Evolutionary conservation across 2,329 filamentous ascomycete genomes (phyloP), one percentile per base, ranked within the genome.

Genomic region (Aspergillus fructus): DNA sequence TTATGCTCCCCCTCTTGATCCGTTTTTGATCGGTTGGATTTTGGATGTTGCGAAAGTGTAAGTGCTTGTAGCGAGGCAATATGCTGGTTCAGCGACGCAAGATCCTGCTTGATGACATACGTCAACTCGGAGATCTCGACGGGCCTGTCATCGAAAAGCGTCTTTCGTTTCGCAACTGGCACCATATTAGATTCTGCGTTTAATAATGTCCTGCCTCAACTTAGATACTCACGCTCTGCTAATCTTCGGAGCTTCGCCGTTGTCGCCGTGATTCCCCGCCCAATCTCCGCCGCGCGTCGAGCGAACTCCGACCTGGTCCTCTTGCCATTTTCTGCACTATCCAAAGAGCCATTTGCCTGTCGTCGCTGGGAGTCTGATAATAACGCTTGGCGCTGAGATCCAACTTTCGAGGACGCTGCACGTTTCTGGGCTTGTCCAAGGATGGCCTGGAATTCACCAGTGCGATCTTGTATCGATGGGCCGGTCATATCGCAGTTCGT

Each of bases 121-220:
- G 93, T 97, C 73, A 97, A 85, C 76, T 97, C 92, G 74, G 94
- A 94, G 74, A 97, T 97, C 77, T 99, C 94, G 55, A 97, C 90
- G 0, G 94, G 92, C 72, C 91, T 86, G 78, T 99, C 94, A 75
- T 99, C 94, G 73, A 99, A 99, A 43, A 99, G 86, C 9, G 94
- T 96, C 77, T 96, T 96, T 69, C 93, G 87, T 75, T 92, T 93
- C n/a, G 94, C 94, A 71, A 99, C 87, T 90, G 51, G 21, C 51
- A 50, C 23, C 12, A 23, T 17, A 30, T 54, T 51, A 54, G 42
- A 23, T 19, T n/a, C 8, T 30, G 3, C 49, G 49, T 23, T 24
- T 45, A 4, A 37, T 40, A 9, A 27, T 15, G 5, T 11, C 13
- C n/a, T 41, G 39, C 21, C 24, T 41, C 30, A 58, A 41, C 7